Evolutionary conservation across 2,329 filamentous ascomycete genomes (phyloP).

Genomic region (Gaeumannomyces sp.): DNA sequence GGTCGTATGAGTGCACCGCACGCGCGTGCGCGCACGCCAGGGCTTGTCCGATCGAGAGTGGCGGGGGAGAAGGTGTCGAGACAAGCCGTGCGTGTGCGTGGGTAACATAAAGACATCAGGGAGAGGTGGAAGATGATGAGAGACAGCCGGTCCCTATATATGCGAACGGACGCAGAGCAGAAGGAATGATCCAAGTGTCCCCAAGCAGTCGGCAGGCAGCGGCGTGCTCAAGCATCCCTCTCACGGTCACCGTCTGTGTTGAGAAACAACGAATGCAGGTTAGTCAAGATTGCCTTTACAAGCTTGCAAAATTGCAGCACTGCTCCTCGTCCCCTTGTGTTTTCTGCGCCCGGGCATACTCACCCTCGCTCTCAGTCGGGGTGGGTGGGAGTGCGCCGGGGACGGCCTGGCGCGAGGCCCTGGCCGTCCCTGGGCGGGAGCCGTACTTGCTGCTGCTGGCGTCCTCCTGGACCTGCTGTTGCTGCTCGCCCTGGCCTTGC

Average conservation of each 20-base stretch:
- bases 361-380: constrained; percentile 57
- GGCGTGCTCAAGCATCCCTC: constrained; percentile 6
- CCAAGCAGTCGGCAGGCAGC: background rate
- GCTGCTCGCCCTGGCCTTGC: constrained; percentile 14
- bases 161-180: background rate
- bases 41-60: background rate
- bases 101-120: background rate
- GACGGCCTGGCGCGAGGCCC: constrained; percentile 42
- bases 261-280: constrained; percentile 34
- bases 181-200: background rate
- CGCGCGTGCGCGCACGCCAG: background rate
- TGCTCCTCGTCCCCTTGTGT: background rate
- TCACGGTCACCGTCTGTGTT: constrained; percentile 35
- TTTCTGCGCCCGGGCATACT: constrained; percentile 30
- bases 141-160: background rate
- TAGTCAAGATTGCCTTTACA: constrained; percentile 22
- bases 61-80: background rate
- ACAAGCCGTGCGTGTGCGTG: background rate
- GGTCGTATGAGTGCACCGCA: constrained; percentile 1
- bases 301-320: background rate
- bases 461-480: constrained; percentile 17
- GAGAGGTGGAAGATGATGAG: background rate
- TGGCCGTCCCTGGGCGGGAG: constrained; percentile 47
- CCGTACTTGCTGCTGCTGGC: constrained; percentile 25
- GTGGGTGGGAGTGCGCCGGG: constrained; percentile 56